Evolutionary conservation across 1,139 yeast species (phyloP), one percentile per base, ranked within the genome.

Genomic region (Blastobotrys elegans): DNA sequence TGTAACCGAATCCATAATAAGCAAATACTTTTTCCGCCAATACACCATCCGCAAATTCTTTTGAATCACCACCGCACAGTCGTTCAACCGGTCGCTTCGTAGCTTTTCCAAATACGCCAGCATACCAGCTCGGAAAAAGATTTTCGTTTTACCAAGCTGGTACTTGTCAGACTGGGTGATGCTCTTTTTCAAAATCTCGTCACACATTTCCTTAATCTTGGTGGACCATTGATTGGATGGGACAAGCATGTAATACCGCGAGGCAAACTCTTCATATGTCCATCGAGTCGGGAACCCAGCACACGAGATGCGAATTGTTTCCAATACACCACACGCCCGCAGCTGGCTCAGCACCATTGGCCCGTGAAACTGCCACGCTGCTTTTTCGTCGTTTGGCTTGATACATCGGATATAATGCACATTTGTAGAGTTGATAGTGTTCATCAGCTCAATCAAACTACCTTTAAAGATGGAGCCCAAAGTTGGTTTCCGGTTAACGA

Each of bases 221-320:
- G 51, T 73, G 37, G 79, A 75, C 84, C 95, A 85, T 53, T 79
- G 76, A 24, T 73, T 70, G 0, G 96, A 83, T 39, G 82, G 80
- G 41, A 87, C 79, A 52, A 92, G 75, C 59, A 90, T 79, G 63
- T 87, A 94, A 66, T 89, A 92, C 60, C 97, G 79, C 54, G 82
- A 80, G 36, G 92, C 96, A 72, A 92, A 92, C 63, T 92, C 98
- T 48, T 84, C 90, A 64, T 88, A 92, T 1, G 96, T 79, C 94
- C 97, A 89, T 63, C 97, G 77, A 0, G 97, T 84, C 29, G 98
- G 98, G 76, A 89, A 92, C 33, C 98, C 98, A 44, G 96, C 97
- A 70, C 97, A 90, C 8, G 97, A 90, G 46, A 92, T 92, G 60
- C 96, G 76, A 62, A 92, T 92, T 1, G 98, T 92, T 68, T 94